Evolutionary conservation across 2,329 filamentous ascomycete genomes (phyloP), one percentile per base, ranked within the genome.

Genomic region (Alternaria angustiovoidea): DNA sequence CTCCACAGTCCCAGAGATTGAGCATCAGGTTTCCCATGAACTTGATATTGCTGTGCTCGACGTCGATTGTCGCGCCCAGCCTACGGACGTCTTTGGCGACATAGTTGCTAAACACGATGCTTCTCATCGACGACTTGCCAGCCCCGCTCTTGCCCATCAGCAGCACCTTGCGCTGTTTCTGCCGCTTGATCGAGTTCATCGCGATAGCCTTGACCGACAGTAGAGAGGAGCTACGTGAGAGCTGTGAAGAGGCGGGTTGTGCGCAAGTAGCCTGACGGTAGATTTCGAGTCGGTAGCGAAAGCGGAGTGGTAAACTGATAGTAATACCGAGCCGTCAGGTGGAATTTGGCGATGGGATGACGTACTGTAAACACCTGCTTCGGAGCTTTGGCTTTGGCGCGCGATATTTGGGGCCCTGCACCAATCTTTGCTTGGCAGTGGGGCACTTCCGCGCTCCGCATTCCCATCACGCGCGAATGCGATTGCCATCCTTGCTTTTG

Each of bases 51-150:
- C 93, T 97, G 74, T 98, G 91, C 80, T 99, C 95, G 62, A 99
- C 95, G 77, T 99, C 95, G 76, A 99, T 98, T 12, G 95, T 99
- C 1, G 95, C 95, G 68, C 95, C 95, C 57, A 99, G 84, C 59
- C 95, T 85, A 39, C 95, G 87, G 7, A 97, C 97, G 79, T 99
- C 95, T 76, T 96, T 93, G 57, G 95, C 95, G 67, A 98, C 94
- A 78, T 97, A 98, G 81, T 98, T 98, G 84, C 92, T 97, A 81
- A 99, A 99, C 78, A 99, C 97, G 75, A 99, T 98, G 75, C 91
- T 95, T 66, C 95, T 88, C 95, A 99, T 99, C 57, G 93, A 97
- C 42, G 94, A 97, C 81, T 99, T 99, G 56, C 95, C 95, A 0
- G 94, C 97, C 55, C 95, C 95, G 64, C 92, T 96, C 83, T 97